Percentiles rank a stretch among this genome's conserved stretches.
Conservation (phyloP, 805 yeast species). For the Candida morakotiae region DNA sequence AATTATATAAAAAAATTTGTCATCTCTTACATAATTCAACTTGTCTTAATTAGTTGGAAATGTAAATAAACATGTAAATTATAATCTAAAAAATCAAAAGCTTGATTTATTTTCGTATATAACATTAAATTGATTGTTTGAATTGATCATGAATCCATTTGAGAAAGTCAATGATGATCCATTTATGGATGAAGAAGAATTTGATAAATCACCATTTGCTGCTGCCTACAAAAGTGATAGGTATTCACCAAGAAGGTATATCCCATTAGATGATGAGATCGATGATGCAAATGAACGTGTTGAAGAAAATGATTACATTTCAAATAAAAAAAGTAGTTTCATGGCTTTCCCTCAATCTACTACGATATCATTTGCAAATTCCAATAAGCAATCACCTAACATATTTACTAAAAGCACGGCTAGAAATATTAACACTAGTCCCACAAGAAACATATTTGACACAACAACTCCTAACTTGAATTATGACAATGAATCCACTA, state of each 20-base stretch:
- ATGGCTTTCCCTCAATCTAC: conserved; percentile 23
- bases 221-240: conserved; percentile 35
- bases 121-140: no score
- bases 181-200: conserved; percentile 22
- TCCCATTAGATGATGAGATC: conserved; percentile 16
- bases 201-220: conserved; percentile 32
- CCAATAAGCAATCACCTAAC: conserved; percentile 38
- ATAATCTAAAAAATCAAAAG: no score
- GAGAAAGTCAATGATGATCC: conserved; percentile 31
- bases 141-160: conserved; percentile 32
- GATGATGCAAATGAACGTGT: no score
- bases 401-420: conserved; percentile 37
- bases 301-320: conserved; percentile 10
- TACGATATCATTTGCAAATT: conserved; percentile 8
- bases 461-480: conserved; percentile 25
- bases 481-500: conserved; percentile 16
- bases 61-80: no score
- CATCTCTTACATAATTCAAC: no score
- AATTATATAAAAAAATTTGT: no score
- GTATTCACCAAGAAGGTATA: conserved; percentile 33
- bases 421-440: conserved; percentile 11
- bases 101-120: no score
- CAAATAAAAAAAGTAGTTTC: conserved; percentile 12
- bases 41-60: no score
- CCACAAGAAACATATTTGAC: conserved; percentile 16